Base-by-base conservation (phyloP, 2,329 filamentous ascomycete genomes). In the Rhynchosporium secalis region DNA sequence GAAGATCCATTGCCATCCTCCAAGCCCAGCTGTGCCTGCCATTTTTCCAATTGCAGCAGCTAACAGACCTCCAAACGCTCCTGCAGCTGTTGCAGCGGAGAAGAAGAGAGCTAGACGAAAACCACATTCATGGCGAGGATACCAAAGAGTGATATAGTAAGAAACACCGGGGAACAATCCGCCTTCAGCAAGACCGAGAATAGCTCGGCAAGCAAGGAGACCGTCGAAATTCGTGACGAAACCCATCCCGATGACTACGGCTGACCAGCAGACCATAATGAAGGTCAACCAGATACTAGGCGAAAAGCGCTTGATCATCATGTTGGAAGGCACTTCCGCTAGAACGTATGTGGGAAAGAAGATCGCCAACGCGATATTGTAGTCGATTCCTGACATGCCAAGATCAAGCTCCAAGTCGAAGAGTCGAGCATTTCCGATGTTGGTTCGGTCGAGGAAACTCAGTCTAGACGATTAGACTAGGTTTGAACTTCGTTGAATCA, bases 1-100 rank as follows among this genome's bases (percentile, higher is more conserved):
- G 73, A 94, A 94, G 57, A 94, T 92, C 90, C 89, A 92, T 1
- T 84, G 79, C 90, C 90, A 94, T 1, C 88, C 89, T 1, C 77
- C 72, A 41, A 80, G 80, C 0, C 83, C 85, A 29, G 78, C 85
- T 2, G 86, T 71, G 13, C 81, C 81, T 61, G 78, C 70, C 81
- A 86, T 85, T 66, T 82, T 78, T 2, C 79, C 74, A 59, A 86
- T 85, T 6, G 78, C 84, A 54, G 78, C 76, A 7, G 82, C 81
- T 2, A 84, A 71, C 3, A 84, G 75, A 31, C 81, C 79, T 54
- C 80, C 81, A 65, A 83, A 83, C 7, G 81, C 81, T 41, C 81
- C 82, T 1, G 82, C 81, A 9, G 78, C 75, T 3, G 81, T 81
- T 13, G 81, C 81, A 4, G 81, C 80, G 9, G 80, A 83, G 72